Evolutionary conservation across 2,329 filamentous ascomycete species (phyloP), one percentile per base, ranked within the genome.

Genomic region (Penicillium concentricum): DNA sequence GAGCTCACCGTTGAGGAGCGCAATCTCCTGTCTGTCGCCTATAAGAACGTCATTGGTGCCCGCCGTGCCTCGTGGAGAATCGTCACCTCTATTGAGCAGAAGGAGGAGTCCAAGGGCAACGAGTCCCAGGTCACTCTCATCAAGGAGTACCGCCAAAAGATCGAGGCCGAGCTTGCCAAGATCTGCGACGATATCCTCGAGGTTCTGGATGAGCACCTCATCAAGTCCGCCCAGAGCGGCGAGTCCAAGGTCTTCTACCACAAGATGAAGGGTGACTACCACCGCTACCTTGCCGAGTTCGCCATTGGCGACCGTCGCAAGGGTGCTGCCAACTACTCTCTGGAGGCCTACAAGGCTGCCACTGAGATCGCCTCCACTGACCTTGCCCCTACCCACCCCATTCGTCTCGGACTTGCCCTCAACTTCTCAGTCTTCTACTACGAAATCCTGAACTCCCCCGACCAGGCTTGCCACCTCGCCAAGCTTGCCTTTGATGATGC

Each of bases 251-350:
- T 97, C 71, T 97, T 97, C 83, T 97, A 97, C 84, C 92, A 97
- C 89, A 97, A 97, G 89, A 97, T 97, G 92, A 97, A 96, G 91
- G 93, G 93, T 79, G 93, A 97, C 82, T 97, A 97, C 86, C 92
- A 97, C 87, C 92, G 92, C 77, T 97, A 97, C 82, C 90, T 97
- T 62, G 93, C 93, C 75, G 93, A 97, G 84, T 97, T 97, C 77
- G 93, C 92, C 73, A 84, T 90, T 76, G 91, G 92, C 73, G 92
- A 97, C 77, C 91, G 91, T 83, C 92, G 93, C 82, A 96, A 96
- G 89, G 87, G 86, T 70, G 93, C 92, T 66, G 92, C 93, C 80
- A 90, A 93, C 79, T 89, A 91, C 82, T 94, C 93, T 52, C 91
- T 95, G 70, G 92, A 96, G 84, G 93, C 93, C 62, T 97, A 97